These are phyloP conservation scores for Aurantiochytrium sp. DNA, from an alignment of 108 stramenopile species.

Conservation along the genomic window DNA sequence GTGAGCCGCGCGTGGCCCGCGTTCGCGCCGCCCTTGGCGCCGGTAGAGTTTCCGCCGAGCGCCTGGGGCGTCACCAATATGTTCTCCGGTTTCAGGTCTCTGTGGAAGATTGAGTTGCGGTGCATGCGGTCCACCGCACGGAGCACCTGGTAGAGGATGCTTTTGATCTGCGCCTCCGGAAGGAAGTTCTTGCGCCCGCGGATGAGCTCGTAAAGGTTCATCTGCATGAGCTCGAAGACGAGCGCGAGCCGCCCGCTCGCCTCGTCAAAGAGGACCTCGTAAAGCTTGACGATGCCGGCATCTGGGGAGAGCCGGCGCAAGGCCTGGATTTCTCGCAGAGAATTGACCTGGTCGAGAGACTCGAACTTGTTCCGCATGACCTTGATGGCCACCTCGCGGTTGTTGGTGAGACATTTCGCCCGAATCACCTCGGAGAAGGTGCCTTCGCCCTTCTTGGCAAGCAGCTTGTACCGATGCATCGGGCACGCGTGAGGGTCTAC, in stretches of 20 bases:
- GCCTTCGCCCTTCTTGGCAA: constrained; percentile 80
- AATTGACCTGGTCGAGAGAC: constrained; percentile 76
- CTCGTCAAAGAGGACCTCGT: constrained; percentile 79
- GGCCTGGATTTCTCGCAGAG: constrained; percentile 77
- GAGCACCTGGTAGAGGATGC: constrained; percentile 62
- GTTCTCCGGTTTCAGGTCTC: constrained; percentile 82
- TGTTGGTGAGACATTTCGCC: constrained; percentile 73
- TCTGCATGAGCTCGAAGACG: constrained; percentile 80
- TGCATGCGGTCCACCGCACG: constrained; percentile 68
- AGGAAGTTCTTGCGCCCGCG: constrained; percentile 59
- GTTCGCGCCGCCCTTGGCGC: too few species aligned
- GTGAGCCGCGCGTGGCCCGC: too few species aligned
- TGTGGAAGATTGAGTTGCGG: constrained; percentile 68
- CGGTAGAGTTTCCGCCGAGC: not conserved
- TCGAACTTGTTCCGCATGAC: constrained; percentile 80
- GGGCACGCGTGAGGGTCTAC: too few species aligned
- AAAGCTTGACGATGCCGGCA: constrained; percentile 70
- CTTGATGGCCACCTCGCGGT: constrained; percentile 74
- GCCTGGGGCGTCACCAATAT: constrained; percentile 55
- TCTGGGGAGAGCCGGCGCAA: constrained; percentile 73
- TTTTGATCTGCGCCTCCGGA: constrained; percentile 53
- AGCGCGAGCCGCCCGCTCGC: constrained; percentile 76
- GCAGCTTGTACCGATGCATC: constrained; percentile 74
- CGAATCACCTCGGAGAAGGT: constrained; percentile 79
- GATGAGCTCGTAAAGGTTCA: constrained; percentile 81